Evolutionary conservation across 257 asterid species (phyloP).

Genomic region (Fraxinus excelsior): DNA sequence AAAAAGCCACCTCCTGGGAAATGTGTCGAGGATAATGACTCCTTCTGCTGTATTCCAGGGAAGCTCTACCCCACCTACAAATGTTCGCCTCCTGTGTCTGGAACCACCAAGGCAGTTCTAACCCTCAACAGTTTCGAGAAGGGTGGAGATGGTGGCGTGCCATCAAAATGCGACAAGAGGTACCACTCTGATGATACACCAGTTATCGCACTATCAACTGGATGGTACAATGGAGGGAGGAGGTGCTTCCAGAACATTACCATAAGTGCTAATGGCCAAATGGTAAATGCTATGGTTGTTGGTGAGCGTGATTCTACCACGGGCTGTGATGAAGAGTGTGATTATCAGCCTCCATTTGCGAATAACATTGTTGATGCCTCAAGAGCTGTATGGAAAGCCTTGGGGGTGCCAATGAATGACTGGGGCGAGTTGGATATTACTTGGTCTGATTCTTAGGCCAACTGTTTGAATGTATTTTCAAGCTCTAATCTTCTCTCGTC

Average conservation of each 20-base stretch:
- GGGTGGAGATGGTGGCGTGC: constrained; percentile 32
- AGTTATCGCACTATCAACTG: constrained; percentile 30
- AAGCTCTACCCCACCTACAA: constrained; percentile 7
- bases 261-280: constrained; percentile 25
- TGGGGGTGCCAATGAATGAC: constrained; percentile 21
- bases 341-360: constrained; percentile 33
- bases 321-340: constrained; percentile 28
- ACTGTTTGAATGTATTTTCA: background rate
- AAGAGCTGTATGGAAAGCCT: constrained; percentile 36
- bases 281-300: constrained; percentile 32
- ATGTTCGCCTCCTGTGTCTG: constrained; percentile 30
- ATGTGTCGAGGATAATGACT: background rate
- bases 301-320: constrained; percentile 33
- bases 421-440: constrained; percentile 21
- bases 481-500: background rate
- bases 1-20: constrained; percentile 14
- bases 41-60: constrained; percentile 19
- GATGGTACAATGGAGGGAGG: constrained; percentile 25
- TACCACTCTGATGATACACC: constrained; percentile 29
- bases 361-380: constrained; percentile 44
- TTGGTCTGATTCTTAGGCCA: constrained; percentile 16
- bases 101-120: constrained; percentile 21
- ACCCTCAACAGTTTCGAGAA: constrained; percentile 25
- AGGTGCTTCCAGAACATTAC: constrained; percentile 27
- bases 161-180: constrained; percentile 31